Base-by-base conservation (phyloP, 148 eudicot genomes). In the Nepenthes mirabilis region DNA sequence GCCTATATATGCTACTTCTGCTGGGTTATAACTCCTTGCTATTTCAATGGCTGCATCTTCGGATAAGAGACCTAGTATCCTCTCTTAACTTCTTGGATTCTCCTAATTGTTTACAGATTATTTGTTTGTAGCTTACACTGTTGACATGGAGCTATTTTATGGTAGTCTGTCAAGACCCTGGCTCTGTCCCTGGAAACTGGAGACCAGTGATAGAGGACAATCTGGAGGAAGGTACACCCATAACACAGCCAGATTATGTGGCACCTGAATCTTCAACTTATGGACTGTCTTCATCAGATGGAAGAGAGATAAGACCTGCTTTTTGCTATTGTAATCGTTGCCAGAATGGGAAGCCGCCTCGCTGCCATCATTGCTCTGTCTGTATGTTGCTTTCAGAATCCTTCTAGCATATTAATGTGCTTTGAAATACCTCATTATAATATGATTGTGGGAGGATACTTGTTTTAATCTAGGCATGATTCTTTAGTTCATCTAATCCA, bases 321-420 rank as follows among this genome's bases (percentile, higher is more conserved):
- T 52, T 60, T 45, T 68, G 76, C 43, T 91, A 77, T 65, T 91
- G 97, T 71, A 69, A 52, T 55, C 75, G 72, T 8, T 91, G 95
- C 62, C 82, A 72, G 67, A 87, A 84, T 67, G 79, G 85, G 63
- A 91, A 84, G 72, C 97, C 97, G 60, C 95, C 97, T 36, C 95
- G 97, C 36, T 91, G 95, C 71, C 97, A 91, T 68, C 97, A 91
- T 70, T 91, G 97, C 64, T 91, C 97, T 58, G 88, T 91, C 55
- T 91, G 97, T 91, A 83, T 77, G 97, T 47, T 68, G 33, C 67
- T 57, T 14, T 34, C 49, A 59, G 34, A 50, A 1, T 37, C 60
- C 5, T 12, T 12, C 33, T 40, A 43, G 32, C 7, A 52, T 14
- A 5, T 52, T 23, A 40, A 8, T 40, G 45, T 52, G 2, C 55